A percentile compares a stretch with the other conserved stretches of the same genome.
Evolutionary conservation across 1,139 yeast species (phyloP).

Genomic region (Scheffersomyces segobiensis): DNA sequence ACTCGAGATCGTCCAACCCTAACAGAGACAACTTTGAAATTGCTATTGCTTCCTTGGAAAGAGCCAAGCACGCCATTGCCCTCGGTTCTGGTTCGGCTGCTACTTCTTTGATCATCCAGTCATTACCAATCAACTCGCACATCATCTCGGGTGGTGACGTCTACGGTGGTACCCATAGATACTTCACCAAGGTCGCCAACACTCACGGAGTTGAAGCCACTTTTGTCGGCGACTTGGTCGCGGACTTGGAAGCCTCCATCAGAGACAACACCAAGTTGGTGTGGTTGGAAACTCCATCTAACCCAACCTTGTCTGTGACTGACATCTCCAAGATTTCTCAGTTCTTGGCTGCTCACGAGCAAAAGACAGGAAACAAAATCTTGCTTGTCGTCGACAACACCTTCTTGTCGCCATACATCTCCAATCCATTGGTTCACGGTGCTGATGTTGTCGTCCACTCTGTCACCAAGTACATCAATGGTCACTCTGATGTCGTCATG

Average conservation of each 20-base stretch:
- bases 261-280: conserved; percentile 69
- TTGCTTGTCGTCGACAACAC: conserved; percentile 88
- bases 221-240: conserved; percentile 65
- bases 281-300: conserved; percentile 89
- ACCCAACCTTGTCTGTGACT: conserved; percentile 79
- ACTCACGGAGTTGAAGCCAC: conserved; percentile 75
- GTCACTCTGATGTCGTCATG: conserved; percentile 90
- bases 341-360: conserved; percentile 49
- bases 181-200: conserved; percentile 82
- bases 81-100: conserved; percentile 87
- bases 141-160: conserved; percentile 85
- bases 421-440: conserved; percentile 80
- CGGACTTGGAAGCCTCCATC: conserved; percentile 58
- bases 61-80: conserved; percentile 76
- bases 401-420: conserved; percentile 88
- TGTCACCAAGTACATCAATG: conserved; percentile 88
- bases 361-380: conserved; percentile 48
- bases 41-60: conserved; percentile 79
- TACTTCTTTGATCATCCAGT: conserved; percentile 76
- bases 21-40: conserved; percentile 81
- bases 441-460: conserved; percentile 89
- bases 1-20: conserved; percentile 87
- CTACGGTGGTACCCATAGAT: conserved; percentile 92
- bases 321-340: conserved; percentile 64
- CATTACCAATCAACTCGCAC: conserved; percentile 71